Percentiles rank a stretch among this genome's conserved stretches.
Evolutionary conservation across 139 green algal species (phyloP).

Genomic region (Ettlia oleoabundans): DNA sequence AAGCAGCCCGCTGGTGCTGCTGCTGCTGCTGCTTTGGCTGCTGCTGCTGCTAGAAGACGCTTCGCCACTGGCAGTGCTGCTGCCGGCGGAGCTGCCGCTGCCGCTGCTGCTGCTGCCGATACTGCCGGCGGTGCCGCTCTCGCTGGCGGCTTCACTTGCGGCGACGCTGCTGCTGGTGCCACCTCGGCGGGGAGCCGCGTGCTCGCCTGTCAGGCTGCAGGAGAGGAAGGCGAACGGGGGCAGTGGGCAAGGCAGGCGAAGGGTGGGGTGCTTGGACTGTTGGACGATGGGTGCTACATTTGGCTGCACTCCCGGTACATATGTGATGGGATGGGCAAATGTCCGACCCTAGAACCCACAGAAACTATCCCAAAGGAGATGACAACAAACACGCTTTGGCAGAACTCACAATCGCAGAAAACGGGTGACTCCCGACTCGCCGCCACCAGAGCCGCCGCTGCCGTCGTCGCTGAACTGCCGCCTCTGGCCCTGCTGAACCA

Average conservation of each 20-base stretch:
- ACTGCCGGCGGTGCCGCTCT: neutral
- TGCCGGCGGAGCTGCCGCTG: neutral
- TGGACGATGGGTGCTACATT: neutral
- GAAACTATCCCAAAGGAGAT: no score
- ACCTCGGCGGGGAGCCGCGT: neutral
- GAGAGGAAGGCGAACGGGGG: no score
- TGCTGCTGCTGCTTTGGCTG: neutral
- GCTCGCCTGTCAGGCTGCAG: conserved; percentile 9
- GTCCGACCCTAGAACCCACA: no score
- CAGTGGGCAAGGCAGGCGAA: no score
- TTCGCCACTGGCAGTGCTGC: neutral
- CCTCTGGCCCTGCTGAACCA: neutral
- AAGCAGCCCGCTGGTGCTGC: neutral
- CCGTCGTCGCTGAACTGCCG: conserved; percentile 9
- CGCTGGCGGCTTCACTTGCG: neutral
- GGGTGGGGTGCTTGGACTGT: no score
- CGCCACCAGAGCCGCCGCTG: conserved; percentile 5
- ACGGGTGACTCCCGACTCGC: neutral
- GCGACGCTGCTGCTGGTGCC: neutral
- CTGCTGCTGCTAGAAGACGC: neutral
- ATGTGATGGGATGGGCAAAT: no score
- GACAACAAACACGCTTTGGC: no score
- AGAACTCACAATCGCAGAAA: conserved; percentile 25
- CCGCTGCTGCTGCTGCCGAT: neutral
- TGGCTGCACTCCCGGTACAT: neutral